Conservation (phyloP, 106 monocot genomes). For the Gastrodia elata region DNA sequence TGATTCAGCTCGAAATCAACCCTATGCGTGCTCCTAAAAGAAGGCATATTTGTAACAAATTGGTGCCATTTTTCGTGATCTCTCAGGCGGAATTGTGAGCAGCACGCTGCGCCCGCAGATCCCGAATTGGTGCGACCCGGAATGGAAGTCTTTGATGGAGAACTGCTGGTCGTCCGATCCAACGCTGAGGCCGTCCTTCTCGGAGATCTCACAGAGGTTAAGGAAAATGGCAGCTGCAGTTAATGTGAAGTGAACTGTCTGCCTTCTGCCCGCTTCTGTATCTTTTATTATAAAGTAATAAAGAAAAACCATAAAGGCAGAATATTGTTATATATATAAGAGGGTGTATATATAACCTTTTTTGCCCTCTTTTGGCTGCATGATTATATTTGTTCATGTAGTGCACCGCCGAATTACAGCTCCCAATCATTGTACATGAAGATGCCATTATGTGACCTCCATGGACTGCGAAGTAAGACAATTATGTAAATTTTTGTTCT, state of each 20-base stretch:
- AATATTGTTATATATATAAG: neutral
- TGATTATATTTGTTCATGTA: constrained; percentile 3
- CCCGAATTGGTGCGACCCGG: constrained; percentile 94
- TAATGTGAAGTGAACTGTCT: constrained; percentile 58
- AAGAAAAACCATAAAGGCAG: neutral
- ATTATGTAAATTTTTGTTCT: neutral
- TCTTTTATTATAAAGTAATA: neutral
- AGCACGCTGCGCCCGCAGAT: constrained; percentile 72
- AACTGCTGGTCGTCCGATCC: constrained; percentile 88
- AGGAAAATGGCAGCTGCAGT: constrained; percentile 81
- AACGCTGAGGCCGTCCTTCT: constrained; percentile 62
- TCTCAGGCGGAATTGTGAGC: constrained; percentile 76
- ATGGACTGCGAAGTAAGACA: neutral
- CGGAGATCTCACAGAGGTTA: constrained; percentile 78
- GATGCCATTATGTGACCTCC: neutral
- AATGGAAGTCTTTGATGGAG: constrained; percentile 93
- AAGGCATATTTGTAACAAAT: too few relatives aligned
- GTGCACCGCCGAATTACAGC: neutral
- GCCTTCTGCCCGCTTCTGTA: neutral
- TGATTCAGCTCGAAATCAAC: too few relatives aligned
- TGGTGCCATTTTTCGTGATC: neutral
- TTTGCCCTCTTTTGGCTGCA: neutral
- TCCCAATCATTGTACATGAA: neutral
- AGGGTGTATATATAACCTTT: constrained; percentile 4
- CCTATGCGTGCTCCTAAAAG: too few relatives aligned